Base-by-base conservation (phyloP, 2,329 filamentous ascomycete genomes). In the Phaeosphaeria sp. region DNA sequence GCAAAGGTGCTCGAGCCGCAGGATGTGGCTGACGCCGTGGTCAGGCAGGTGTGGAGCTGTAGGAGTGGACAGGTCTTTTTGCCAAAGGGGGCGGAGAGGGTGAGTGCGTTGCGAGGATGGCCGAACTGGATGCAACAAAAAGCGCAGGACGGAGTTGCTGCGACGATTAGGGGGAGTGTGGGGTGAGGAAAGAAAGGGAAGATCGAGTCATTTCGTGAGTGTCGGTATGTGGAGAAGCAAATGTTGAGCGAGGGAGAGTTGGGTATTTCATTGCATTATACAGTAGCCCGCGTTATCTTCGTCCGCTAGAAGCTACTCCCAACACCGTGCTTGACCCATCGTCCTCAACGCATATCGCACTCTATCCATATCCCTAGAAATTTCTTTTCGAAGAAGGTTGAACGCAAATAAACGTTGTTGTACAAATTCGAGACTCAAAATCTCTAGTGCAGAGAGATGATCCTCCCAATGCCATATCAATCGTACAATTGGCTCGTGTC, bases 101-200 rank as follows among this genome's bases (percentile, higher is more conserved):
- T 61, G 1, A 69, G 74, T 4, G 68, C 67, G 7, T 60, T 84
- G 33, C 74, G 82, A 54, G 81, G 75, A 0, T 79, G 77, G 72
- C 81, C 82, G 1, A 76, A 75, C 41, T 84, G 82, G 82, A 25
- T 82, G 53, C 82, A 84, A 64, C 81, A 83, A 64, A 39, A 43
- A 3, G 3, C 72, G 1, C 56, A 76, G 52, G 63, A 56, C 49
- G 52, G 58, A n/a, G 33, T 64, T n/a, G 63, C 62, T 18, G 65
- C 58, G 53, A 55, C 50, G 1, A 65, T 73, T 17, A 49, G 55
- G 21, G 52, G 56, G n/a, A 63, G 50, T 44, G 58, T 56, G 11
- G 25, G 25, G 25, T 27, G 25, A 27, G 25, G 25, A 5, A 9
- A 27, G 25, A 27, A 27, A 27, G 25, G 9, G 25, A 4, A 27